A percentile compares a stretch with the other conserved stretches of the same genome.
Evolutionary conservation across 2,329 filamentous ascomycete species (phyloP).

Genomic region (Sclerotinia spermophila): DNA sequence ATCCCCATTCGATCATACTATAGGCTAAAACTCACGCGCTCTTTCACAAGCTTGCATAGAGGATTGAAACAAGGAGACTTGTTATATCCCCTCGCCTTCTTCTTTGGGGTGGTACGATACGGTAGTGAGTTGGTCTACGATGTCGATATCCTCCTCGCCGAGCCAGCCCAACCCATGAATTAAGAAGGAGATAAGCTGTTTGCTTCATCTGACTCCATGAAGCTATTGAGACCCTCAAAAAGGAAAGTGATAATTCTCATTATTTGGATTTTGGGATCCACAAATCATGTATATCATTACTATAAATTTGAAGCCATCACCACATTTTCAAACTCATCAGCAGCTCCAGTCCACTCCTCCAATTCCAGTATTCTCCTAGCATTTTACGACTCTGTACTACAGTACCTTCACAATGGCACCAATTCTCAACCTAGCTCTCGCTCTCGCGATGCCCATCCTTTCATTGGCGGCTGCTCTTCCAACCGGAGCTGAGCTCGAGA

Average conservation of each 20-base stretch:
- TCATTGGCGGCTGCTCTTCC: slow-evolving; percentile 1
- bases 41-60: neutral
- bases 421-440: slow-evolving; percentile 2
- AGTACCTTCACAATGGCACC: neutral
- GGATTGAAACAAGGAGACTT: too few species aligned
- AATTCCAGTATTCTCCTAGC: neutral
- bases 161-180: neutral
- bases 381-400: neutral
- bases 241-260: slow-evolving; percentile 8
- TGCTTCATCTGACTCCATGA: neutral
- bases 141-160: neutral
- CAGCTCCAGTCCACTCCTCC: neutral
- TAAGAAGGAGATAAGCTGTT: slow-evolving; percentile 6
- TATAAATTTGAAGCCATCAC: neutral
- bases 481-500: neutral
- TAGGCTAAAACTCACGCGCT: neutral
- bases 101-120: neutral
- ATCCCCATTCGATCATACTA: neutral
- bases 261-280: neutral
- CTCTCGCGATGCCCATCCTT: slow-evolving; percentile 6
- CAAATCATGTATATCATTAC: neutral
- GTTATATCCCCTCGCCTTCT: neutral
- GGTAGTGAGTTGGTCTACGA: neutral
- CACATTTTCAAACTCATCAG: neutral
- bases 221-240: neutral